These are phyloP conservation scores for Paecilomyces niveus DNA, from an alignment of 2,329 filamentous ascomycete genomes.

Conservation along the genomic window DNA sequence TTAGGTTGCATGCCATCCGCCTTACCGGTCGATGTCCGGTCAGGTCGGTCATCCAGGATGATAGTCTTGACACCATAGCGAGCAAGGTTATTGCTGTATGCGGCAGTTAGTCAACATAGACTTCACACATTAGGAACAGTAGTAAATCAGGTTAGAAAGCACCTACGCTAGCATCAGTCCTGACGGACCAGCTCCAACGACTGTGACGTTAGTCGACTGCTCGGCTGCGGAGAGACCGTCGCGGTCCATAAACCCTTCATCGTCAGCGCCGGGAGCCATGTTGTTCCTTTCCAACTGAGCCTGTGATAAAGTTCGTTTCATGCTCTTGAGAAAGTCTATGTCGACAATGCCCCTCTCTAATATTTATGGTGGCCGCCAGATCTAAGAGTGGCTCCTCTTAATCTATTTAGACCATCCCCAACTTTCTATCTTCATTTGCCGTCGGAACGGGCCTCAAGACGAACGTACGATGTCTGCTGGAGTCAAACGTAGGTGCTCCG, in stretches of 20 bases:
- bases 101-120: background rate
- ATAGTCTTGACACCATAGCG: conserved; percentile 60
- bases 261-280: conserved; percentile 22
- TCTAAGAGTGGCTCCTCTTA: background rate
- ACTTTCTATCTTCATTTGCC: background rate
- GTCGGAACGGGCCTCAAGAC: background rate
- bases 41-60: conserved; percentile 61
- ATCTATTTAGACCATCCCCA: background rate
- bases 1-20: conserved; percentile 72
- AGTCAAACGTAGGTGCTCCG: background rate
- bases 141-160: background rate
- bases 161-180: conserved; percentile 38
- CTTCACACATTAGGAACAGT: conserved; percentile 7
- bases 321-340: conserved; percentile 1
- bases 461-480: background rate
- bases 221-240: conserved; percentile 9
- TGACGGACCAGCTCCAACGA: conserved; percentile 39
- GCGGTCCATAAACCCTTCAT: conserved; percentile 17
- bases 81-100: conserved; percentile 47
- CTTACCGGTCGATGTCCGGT: conserved; percentile 60
- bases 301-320: conserved; percentile 12
- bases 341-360: background rate
- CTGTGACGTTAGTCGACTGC: conserved; percentile 21
- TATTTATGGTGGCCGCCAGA: background rate
- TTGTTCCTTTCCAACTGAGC: conserved; percentile 6